Evolutionary conservation across 768 basidiomycete genomes (phyloP).

Genomic region (Pisolithus microcarpus): DNA sequence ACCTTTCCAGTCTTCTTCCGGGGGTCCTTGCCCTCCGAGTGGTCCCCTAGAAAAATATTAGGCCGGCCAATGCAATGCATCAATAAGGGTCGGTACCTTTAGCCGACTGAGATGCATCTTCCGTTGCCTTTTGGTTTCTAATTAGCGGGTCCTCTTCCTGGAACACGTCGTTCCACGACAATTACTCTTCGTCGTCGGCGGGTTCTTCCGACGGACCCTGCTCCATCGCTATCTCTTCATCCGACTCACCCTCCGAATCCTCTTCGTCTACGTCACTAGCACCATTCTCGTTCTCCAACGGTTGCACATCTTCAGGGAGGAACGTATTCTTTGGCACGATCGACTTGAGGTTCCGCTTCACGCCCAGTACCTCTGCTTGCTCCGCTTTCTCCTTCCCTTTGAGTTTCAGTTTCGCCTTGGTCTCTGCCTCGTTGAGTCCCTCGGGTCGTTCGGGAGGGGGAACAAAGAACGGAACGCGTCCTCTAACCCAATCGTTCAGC

Average conservation of each 20-base stretch:
- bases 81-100: too few species aligned
- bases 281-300: conserved; percentile 48
- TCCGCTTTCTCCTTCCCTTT: conserved; percentile 44
- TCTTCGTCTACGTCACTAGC: conserved; percentile 16
- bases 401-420: conserved; percentile 39
- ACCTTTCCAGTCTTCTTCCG: conserved; percentile 96
- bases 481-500: conserved; percentile 94
- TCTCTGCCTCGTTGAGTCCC: conserved; percentile 58
- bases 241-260: conserved; percentile 21
- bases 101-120: too few species aligned
- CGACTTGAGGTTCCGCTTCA: conserved; percentile 79
- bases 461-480: conserved; percentile 95
- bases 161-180: neutral
- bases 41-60: too few species aligned
- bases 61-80: too few species aligned
- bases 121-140: neutral
- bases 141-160: neutral
- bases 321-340: conserved; percentile 88
- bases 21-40: conserved; percentile 27
- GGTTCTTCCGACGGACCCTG: conserved; percentile 31
- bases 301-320: conserved; percentile 73
- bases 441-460: conserved; percentile 79
- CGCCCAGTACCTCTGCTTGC: conserved; percentile 42
- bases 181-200: conserved; percentile 31
- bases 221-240: conserved; percentile 5